phyloP scores from a whole-genome alignment of 345 rosid genomes.

The Citrus glauca region DNA sequence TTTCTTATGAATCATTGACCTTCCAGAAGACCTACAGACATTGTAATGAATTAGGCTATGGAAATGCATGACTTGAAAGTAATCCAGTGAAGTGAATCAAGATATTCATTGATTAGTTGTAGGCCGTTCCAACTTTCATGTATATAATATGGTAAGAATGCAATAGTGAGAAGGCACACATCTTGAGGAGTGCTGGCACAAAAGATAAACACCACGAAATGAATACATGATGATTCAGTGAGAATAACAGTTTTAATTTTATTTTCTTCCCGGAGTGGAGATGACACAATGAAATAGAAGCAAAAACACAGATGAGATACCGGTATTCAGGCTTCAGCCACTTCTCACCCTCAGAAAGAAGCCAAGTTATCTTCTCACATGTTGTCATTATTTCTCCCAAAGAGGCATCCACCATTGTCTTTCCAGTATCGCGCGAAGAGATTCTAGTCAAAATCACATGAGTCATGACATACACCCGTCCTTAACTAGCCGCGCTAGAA shows the following conservation, averaged over 20 bases:
- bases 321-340: conserved; percentile 95
- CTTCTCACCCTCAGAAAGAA: conserved; percentile 93
- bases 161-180: conserved; percentile 2
- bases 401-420: conserved; percentile 98
- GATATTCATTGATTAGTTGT: not conserved
- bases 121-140: not conserved
- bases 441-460: conserved; percentile 44
- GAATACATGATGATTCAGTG: not conserved
- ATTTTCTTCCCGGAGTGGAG: not conserved
- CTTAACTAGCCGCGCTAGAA: not conserved
- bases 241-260: not conserved
- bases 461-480: not conserved
- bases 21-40: conserved; percentile 73
- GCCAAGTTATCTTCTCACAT: conserved; percentile 99
- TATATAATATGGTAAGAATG: not conserved
- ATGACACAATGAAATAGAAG: not conserved
- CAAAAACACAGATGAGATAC: conserved; percentile 33
- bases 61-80: not conserved
- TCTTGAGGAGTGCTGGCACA: not conserved
- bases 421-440: conserved; percentile 97
- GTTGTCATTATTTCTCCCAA: conserved; percentile 99
- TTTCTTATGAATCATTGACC: conserved; percentile 93
- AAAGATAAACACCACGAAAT: conserved; percentile 1
- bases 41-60: conserved; percentile 5
- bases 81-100: not conserved